Evolutionary conservation across 2,329 filamentous ascomycete species (phyloP), one percentile per base, ranked within the genome.

Genomic region (Fusarium tjaetaba): DNA sequence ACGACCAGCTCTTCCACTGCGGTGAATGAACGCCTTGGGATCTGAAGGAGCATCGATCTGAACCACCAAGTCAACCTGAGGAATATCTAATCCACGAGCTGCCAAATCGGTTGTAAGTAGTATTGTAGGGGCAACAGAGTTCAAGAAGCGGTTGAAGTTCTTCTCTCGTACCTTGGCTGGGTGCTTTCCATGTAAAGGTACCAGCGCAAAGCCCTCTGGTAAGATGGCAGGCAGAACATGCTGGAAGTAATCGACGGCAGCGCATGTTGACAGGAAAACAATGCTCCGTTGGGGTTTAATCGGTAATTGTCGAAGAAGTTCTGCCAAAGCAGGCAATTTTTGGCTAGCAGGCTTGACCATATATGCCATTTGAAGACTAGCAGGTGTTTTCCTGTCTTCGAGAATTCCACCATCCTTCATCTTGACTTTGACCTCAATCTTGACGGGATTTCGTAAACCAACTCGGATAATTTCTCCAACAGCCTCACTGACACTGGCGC

Each of bases 21-120:
- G 92, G 82, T 99, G 96, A 68, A 99, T 94, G 79, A 98, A 98
- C 16, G 93, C 95, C 81, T 98, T 98, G 0, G 95, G 94, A 77
- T 98, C 95, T 45, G 92, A 94, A 3, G 79, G 94, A 83, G 77
- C 93, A 80, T 98, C 95, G 48, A 98, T 87, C 80, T 98, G 96
- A 2, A 97, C 89, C 9, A 98, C 95, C 4, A 98, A 87, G 79
- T 98, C 96, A 43, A 98, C 95, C 64, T 95, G 91, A 0, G 95
- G 95, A 61, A 98, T 96, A 80, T 98, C 96, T 9, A 98, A 88
- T 20, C 96, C 96, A 68, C 96, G 90, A 6, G 96, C 94, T 5
- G 96, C 94, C 32, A 98, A 91, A 80, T 98, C 96, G 24, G 96
- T 98, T 11, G 96, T 98, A 11, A 99, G 86, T 16, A 99, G 89